Base-by-base conservation (phyloP, 2,329 filamentous ascomycete genomes). In the Lojkania enalia region DNA sequence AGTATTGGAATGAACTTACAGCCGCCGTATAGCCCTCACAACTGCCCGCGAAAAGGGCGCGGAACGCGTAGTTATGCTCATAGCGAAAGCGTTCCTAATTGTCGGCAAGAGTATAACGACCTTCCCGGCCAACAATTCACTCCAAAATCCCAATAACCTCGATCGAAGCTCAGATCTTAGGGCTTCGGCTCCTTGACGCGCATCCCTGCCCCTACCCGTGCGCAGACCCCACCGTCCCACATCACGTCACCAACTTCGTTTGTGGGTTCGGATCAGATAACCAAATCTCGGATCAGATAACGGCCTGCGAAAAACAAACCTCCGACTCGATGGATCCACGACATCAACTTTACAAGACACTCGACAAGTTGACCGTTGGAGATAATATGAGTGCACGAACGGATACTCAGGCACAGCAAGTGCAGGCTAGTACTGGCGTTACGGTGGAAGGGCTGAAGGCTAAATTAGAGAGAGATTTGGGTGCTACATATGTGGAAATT, bases 401-500 rank as follows among this genome's bases (percentile, higher is more conserved):
- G 35, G 72, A 73, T 46, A 49, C 56, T 31, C 72, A 73, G 60
- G 69, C 72, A 7, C 56, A 55, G 42, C 81, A 83, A 74, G 78
- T 76, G 40, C 76, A 78, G 49, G 74, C 80, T 37, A 76, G 77
- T 23, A 69, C 67, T 3, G 79, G 78, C 52, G 85, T 96, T 62
- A 92, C 90, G 32, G 84, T 90, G 48, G 83, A 84, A 27, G 80
- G 78, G 37, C 77, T 97, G 42, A 84, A 80, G 63, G 74, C 75
- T 32, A 87, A 86, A 48, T 79, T 96, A 57, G 79, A 77, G 27
- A 76, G 86, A 58, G 83, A 84, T 54, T 77, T 96, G 42, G 78
- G 83, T 45, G 90, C 90, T 16, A 78, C 79, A 20, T 82, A 95
- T 73, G 90, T 96, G 52, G 85, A 94, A 61, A 90, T 96, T 58